Evolutionary conservation across 2,329 filamentous ascomycete genomes (phyloP).

Genomic region (Emergomyces orientalis): DNA sequence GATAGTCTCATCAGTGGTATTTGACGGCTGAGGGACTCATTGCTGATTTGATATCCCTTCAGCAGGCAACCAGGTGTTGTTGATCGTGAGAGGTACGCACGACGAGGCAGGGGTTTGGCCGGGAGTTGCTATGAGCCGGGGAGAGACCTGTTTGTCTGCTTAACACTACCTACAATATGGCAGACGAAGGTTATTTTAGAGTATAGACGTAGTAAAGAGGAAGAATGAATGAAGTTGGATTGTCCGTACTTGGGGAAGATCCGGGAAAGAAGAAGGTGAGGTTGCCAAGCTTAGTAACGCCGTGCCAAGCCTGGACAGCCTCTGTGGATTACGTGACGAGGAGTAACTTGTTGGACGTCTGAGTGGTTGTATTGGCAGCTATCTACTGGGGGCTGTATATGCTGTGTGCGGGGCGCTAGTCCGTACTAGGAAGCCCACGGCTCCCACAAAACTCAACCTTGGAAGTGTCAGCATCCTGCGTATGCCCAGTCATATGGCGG

Average conservation of each 20-base stretch:
- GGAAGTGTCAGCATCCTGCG: too few relatives aligned
- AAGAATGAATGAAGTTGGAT: neutral
- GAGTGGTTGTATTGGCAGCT: too few relatives aligned
- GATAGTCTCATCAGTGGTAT: slow-evolving; percentile 1
- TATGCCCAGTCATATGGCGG: too few relatives aligned
- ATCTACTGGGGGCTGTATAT: too few relatives aligned
- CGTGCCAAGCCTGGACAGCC: neutral
- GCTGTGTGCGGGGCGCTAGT: too few relatives aligned
- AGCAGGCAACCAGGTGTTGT: neutral
- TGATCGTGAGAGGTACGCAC: neutral
- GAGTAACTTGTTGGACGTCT: too few relatives aligned
- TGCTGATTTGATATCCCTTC: neutral
- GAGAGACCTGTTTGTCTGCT: neutral
- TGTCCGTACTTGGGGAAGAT: neutral
- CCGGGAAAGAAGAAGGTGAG: neutral
- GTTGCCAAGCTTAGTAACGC: neutral
- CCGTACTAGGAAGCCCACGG: too few relatives aligned
- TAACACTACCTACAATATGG: neutral
- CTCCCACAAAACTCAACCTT: too few relatives aligned
- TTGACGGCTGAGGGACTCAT: neutral
- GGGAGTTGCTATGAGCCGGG: neutral
- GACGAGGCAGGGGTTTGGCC: neutral
- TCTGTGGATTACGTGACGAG: neutral
- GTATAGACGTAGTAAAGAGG: neutral
- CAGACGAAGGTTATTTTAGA: neutral